Evolutionary conservation across 257 asterid genomes (phyloP).

Genomic region (Solanum clarkiae): DNA sequence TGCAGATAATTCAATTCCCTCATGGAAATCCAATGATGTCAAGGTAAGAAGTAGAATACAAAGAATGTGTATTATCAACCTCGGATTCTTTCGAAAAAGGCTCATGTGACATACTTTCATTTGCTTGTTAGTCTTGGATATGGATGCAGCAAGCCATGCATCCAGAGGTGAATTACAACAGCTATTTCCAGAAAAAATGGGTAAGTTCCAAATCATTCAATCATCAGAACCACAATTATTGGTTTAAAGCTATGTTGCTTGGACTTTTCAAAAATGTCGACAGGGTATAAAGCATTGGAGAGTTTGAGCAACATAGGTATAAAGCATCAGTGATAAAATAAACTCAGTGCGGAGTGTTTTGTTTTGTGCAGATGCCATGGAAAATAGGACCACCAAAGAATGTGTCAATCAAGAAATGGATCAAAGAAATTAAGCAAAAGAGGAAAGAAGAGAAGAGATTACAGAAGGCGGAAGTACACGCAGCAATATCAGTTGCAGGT

Average conservation of each 20-base stretch:
- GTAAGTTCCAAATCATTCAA: constrained; percentile 21
- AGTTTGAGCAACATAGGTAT: no score
- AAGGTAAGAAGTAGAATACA: constrained; percentile 33
- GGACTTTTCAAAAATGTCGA: no score
- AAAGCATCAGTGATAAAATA: not conserved
- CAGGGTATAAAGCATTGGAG: no score
- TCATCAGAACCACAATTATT: not conserved
- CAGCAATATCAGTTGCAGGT: constrained; percentile 88
- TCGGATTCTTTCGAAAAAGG: not conserved
- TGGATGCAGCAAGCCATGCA: constrained; percentile 99
- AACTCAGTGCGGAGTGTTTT: not conserved
- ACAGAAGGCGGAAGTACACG: constrained; percentile 82
- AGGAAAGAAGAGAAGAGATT: constrained; percentile 66
- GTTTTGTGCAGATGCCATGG: constrained; percentile 56
- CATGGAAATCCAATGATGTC: constrained; percentile 75
- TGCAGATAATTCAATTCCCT: constrained; percentile 44
- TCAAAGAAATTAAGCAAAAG: constrained; percentile 62
- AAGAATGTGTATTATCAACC: not conserved
- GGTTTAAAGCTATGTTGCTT: not conserved
- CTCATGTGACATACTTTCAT: not conserved
- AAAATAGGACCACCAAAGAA: constrained; percentile 48
- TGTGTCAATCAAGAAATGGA: constrained; percentile 76
- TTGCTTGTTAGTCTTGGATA: constrained; percentile 68
- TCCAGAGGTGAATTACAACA: constrained; percentile 78
- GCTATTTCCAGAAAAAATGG: constrained; percentile 80